Conservation (phyloP, 2,329 filamentous ascomycete species). For the Trichoderma guizhouense region DNA sequence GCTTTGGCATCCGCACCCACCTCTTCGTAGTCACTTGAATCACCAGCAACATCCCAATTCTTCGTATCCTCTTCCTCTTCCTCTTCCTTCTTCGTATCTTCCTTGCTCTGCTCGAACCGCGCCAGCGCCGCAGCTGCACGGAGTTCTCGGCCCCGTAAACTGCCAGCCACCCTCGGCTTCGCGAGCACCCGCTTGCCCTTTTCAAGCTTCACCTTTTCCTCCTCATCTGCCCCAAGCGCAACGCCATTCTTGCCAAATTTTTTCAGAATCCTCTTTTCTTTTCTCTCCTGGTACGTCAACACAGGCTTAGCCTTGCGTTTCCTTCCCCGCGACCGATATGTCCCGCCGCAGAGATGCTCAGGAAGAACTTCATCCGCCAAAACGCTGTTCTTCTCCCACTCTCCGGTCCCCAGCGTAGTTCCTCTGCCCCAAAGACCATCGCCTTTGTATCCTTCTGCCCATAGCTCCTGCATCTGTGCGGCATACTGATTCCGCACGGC, state of each 20-base stretch:
- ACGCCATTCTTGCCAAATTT: constrained; percentile 73
- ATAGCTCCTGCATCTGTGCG: constrained; percentile 66
- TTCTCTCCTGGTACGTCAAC: constrained; percentile 66
- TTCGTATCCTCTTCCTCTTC: constrained; percentile 37
- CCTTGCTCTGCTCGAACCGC: constrained; percentile 61
- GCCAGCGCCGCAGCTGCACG: constrained; percentile 74
- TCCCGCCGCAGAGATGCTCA: constrained; percentile 77
- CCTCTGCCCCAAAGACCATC: constrained; percentile 83
- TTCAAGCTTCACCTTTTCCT: constrained; percentile 63
- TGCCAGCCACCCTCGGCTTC: constrained; percentile 71
- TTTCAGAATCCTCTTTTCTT: constrained; percentile 67
- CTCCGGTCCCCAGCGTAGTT: constrained; percentile 56
- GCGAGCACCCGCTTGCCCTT: constrained; percentile 58
- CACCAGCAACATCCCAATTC: constrained; percentile 34
- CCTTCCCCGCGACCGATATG: constrained; percentile 61
- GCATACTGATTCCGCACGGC: constrained; percentile 71
- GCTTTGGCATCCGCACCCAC: constrained; percentile 39
- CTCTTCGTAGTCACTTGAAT: constrained; percentile 44
- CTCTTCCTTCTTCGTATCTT: constrained; percentile 35
- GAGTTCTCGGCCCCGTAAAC: constrained; percentile 70
- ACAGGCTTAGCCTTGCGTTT: constrained; percentile 53
- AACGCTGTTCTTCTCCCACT: constrained; percentile 54
- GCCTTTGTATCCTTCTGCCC: constrained; percentile 68
- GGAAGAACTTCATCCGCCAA: constrained; percentile 56
- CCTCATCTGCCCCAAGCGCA: constrained; percentile 66